phyloP scores from a whole-genome alignment of 208 protist genomes.

The Spongospora subterranea region DNA sequence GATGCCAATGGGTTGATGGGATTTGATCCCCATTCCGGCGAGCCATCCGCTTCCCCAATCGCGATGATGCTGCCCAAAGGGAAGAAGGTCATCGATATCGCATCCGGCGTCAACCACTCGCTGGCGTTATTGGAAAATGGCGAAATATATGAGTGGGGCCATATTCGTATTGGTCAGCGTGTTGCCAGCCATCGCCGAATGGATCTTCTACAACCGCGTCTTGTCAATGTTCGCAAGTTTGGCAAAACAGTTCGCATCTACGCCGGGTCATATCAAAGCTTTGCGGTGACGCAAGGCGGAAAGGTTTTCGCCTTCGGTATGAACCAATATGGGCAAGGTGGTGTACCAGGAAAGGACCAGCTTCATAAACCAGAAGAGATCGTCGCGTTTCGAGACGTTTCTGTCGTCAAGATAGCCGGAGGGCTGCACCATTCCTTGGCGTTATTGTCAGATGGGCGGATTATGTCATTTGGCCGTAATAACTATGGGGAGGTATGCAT shows the following conservation, averaged over 20 bases:
- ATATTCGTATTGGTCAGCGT: conserved; percentile 42
- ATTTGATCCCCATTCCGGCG: background rate
- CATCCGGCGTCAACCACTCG: conserved; percentile 64
- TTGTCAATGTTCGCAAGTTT: conserved; percentile 5
- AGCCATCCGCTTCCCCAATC: background rate
- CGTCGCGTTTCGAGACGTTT: background rate
- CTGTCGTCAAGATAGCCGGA: background rate
- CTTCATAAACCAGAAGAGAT: background rate
- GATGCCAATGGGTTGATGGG: conserved; percentile 67
- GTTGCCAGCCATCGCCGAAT: conserved; percentile 13
- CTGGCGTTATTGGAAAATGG: conserved; percentile 55
- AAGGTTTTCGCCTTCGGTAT: conserved; percentile 63
- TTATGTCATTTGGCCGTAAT: conserved; percentile 64
- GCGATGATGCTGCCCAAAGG: background rate
- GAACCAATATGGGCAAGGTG: conserved; percentile 65
- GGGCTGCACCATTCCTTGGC: conserved; percentile 58
- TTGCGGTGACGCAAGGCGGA: conserved; percentile 31
- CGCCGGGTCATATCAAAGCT: conserved; percentile 61
- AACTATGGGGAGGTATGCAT: conserved; percentile 61
- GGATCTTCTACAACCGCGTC: conserved; percentile 23
- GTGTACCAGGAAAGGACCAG: conserved; percentile 48
- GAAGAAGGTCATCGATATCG: conserved; percentile 9
- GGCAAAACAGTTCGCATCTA: background rate
- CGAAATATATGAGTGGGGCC: conserved; percentile 25
- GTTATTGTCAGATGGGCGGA: background rate